Evolutionary conservation across 257 asterid genomes (phyloP).

Genomic region (Solanum habrochaites): DNA sequence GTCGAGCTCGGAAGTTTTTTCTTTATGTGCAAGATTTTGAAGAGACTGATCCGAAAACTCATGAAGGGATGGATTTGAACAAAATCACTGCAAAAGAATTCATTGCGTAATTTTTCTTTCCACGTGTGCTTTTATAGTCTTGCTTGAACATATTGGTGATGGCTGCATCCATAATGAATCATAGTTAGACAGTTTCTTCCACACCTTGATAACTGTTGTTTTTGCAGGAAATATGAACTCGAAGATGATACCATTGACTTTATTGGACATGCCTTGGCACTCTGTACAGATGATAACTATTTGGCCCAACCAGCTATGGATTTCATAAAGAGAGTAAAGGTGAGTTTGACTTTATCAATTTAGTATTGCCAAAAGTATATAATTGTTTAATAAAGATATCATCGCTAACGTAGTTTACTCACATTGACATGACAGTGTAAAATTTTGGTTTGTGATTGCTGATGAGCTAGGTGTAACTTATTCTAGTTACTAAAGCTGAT

Average conservation of each 20-base stretch:
- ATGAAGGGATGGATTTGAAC: constrained; percentile 74
- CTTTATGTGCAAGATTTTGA: constrained; percentile 87
- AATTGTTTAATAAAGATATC: background rate
- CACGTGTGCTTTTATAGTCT: background rate
- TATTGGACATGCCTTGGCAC: constrained; percentile 92
- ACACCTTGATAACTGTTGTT: background rate
- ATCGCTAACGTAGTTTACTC: background rate
- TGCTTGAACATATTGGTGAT: background rate
- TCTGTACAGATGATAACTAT: constrained; percentile 56
- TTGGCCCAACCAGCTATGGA: constrained; percentile 80
- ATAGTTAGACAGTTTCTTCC: background rate
- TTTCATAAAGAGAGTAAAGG: constrained; percentile 91
- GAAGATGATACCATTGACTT: constrained; percentile 88
- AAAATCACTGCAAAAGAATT: constrained; percentile 56
- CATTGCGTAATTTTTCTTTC: constrained; percentile 42
- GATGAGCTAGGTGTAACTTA: background rate
- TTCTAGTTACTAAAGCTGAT: background rate
- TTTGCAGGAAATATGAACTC: constrained; percentile 84
- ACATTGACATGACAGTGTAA: background rate
- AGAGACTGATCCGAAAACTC: constrained; percentile 78
- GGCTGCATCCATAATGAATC: background rate
- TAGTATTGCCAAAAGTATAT: background rate
- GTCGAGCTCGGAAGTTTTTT: constrained; percentile 90
- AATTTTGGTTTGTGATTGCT: background rate
- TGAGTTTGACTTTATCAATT: background rate